Percentiles rank a stretch among this genome's conserved stretches.
phyloP scores from a whole-genome alignment of 768 basidiomycete genomes.

The Cystobasidium tubakii region DNA sequence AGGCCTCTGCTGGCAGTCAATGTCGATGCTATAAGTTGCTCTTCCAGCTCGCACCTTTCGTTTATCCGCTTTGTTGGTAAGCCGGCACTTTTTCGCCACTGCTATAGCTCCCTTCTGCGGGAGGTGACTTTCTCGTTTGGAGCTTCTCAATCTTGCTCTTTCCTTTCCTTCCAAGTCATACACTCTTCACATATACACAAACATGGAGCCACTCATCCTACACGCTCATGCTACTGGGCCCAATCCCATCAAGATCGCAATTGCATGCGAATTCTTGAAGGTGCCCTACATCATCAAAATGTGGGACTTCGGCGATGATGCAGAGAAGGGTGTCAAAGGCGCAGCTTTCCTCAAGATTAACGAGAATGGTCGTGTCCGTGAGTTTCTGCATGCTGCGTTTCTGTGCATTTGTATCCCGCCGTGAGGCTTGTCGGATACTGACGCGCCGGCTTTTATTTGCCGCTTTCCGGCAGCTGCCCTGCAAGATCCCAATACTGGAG shows the following conservation, averaged over 20 bases:
- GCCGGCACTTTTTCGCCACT: no score
- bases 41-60: no score
- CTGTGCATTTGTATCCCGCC: no score
- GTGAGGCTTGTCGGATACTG: no score
- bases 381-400: neutral
- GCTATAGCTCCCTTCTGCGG: no score
- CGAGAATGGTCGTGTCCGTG: constrained; percentile 4
- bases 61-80: no score
- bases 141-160: neutral
- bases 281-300: neutral
- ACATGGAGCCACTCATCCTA: neutral
- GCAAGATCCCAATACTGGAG: constrained; percentile 3
- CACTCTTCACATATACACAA: neutral
- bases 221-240: neutral
- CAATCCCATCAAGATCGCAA: constrained; percentile 1
- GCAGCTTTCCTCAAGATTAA: neutral
- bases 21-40: no score
- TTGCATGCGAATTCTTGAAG: neutral
- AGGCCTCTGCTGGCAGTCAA: no score
- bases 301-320: constrained; percentile 1
- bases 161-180: neutral
- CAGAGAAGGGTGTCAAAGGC: neutral
- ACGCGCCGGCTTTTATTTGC: neutral
- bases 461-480: neutral
- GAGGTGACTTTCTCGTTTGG: no score